Base-by-base conservation (phyloP, 164 flowering plant species). In the Stephania cephalantha region DNA sequence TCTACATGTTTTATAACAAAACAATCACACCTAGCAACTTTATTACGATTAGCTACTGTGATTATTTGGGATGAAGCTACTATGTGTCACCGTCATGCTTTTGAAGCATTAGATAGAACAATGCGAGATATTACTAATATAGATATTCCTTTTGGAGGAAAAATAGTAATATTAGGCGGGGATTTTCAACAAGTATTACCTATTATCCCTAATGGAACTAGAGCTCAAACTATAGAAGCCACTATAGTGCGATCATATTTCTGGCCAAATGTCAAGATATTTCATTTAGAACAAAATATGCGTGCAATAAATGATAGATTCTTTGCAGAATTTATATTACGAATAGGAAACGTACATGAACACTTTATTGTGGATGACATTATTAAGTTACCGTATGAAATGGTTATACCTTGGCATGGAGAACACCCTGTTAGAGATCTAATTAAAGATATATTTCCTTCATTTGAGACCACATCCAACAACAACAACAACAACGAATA, bases 31-130 rank as follows among this genome's bases (percentile, higher is more conserved):
- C 8, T 42, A 18, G 74, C 70, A 22, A 5, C 45, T 22, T 25
- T 61, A 3, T 18, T 76, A 1, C 31, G 65, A 3, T 22, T 70
- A 45, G 2, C 70, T 4, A 29, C 25, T n/a, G 7, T 76, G 5
- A n/a, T 69, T 42, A 75, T 69, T 35, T 75, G 72, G 72, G 73
- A 75, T 75, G 73, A 75, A 53, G 73, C 68, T 15, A 69, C 68
- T 50, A 69, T 25, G 25, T 75, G 15, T 9, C 61, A 9, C 30
- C 61, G 53, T 31, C 10, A 69, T 42, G 50, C 72, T 9, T 69
- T 69, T 75, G 77, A 75, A 15, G 67, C 73, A 15, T 53, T 71
- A 7, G 66, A 71, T 22, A 52, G 18, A 10, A 29, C 74, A 6
- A 2, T 29, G 6, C n/a, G 29, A 46, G 46, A 71, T 50, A 52